A percentile compares a stretch with the other conserved stretches of the same genome.
Conservation (phyloP, 2,329 filamentous ascomycete genomes). For the Cladosporium phlei region DNA sequence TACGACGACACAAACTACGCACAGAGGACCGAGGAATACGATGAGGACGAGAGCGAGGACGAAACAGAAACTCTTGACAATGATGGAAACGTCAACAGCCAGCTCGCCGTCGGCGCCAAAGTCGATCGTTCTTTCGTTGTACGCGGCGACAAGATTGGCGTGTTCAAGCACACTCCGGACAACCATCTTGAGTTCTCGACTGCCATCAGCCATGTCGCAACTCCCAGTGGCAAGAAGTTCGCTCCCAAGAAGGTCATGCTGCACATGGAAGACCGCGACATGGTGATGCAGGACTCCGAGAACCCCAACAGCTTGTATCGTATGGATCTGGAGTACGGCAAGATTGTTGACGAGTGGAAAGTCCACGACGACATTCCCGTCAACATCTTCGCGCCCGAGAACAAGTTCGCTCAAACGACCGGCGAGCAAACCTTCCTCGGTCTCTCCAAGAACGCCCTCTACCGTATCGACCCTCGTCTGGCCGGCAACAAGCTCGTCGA, state of each 20-base stretch:
- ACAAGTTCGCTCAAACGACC: constrained; percentile 97
- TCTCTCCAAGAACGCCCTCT: constrained; percentile 86
- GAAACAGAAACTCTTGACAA: constrained; percentile 70
- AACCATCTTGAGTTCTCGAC: constrained; percentile 94
- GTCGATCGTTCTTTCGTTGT: constrained; percentile 96
- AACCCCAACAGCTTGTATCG: constrained; percentile 90
- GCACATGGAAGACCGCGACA: constrained; percentile 81
- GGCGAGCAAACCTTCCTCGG: constrained; percentile 92
- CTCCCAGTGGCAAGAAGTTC: constrained; percentile 79
- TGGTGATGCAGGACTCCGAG: constrained; percentile 76
- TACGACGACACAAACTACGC: constrained; percentile 62
- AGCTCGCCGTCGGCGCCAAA: constrained; percentile 93
- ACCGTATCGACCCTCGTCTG: constrained; percentile 86
- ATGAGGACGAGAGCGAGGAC: constrained; percentile 69
- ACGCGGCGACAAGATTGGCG: constrained; percentile 93
- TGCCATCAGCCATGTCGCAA: constrained; percentile 93
- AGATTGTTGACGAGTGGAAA: constrained; percentile 98
- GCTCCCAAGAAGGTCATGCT: constrained; percentile 96
- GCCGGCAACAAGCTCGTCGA: constrained; percentile 90
- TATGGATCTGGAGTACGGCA: constrained; percentile 97
- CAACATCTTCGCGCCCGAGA: constrained; percentile 86
- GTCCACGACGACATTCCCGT: constrained; percentile 94
- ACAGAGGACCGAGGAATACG: constrained; percentile 67
- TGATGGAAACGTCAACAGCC: constrained; percentile 84
- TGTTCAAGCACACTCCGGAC: constrained; percentile 93